Base-by-base conservation (phyloP, 1,284 basidiomycete species). In the Sporisorium sorghi region DNA sequence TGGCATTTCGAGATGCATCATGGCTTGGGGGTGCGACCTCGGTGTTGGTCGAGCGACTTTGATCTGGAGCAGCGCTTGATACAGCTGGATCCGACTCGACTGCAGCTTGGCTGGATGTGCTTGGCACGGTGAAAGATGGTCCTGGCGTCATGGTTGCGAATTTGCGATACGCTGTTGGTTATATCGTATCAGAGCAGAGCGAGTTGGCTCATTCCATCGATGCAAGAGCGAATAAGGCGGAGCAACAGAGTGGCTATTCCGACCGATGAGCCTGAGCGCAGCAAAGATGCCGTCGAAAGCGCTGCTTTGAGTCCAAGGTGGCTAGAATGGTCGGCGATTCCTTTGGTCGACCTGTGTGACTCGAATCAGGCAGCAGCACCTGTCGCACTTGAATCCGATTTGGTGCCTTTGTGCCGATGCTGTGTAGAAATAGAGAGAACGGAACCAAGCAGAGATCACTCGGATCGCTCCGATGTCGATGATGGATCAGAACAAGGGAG, bases 41-140 rank as follows among this genome's bases (percentile, higher is more conserved):
- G 40, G 14, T 5, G 28, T 11, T 9, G 28, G 12, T 19, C 8
- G 37, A 19, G 21, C 32, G 47, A 5, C 10, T 57, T 12, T 65
- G 57, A 8, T 61, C 55, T 2, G 39, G 14, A 21, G 26, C 26
- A 24, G 35, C 21, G 46, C 8, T 43, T 12, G 44, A 56, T 7
- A 35, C 47, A 47, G 35, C 14, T 6, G 56, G 17, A 19, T 40
- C 24, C 1, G 60, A 21, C 26, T 58, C 53, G 7, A 44, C 24
- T 0, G 50, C 44, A 32, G 60, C 48, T 17, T 57, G 11, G 11
- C 21, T 52, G 24, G 57, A 51, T 10, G 56, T 54, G 33, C 57
- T 50, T 8, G 71, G 71, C 57, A 65, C 48, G 32, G 51, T 65
- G 33, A 64, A 76, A n/a, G 73, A 76, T 11, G 73, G 73, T 21